A percentile compares a stretch with the other conserved stretches of the same genome.
phyloP scores from a whole-genome alignment of 306 rosid genomes.

The Malus sieversii region DNA sequence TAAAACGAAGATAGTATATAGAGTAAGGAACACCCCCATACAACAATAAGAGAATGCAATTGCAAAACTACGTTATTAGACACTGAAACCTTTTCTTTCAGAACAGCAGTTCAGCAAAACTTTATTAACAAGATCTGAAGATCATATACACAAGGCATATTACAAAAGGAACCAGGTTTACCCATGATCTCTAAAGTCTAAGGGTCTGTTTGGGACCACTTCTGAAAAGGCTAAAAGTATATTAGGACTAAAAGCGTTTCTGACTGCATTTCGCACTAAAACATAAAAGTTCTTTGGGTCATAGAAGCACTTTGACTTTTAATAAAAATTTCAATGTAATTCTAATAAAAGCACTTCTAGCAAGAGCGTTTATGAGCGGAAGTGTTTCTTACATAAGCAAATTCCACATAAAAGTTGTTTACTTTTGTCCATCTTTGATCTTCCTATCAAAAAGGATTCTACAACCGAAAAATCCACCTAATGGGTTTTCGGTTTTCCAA shows the following conservation, averaged over 20 bases:
- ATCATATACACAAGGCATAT: background rate
- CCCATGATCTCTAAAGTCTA: background rate
- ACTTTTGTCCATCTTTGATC: background rate
- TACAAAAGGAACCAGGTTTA: background rate
- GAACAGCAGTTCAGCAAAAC: background rate
- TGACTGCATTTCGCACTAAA: too few species aligned
- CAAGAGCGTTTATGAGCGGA: too few species aligned
- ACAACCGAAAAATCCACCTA: background rate
- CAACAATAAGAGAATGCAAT: background rate
- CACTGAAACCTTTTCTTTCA: background rate
- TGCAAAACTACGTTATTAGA: background rate
- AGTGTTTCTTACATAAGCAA: background rate
- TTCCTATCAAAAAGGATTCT: background rate
- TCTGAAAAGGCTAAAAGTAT: too few species aligned
- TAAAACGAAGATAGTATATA: slow-evolving; percentile 4
- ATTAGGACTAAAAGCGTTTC: too few species aligned
- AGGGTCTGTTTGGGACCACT: too few species aligned
- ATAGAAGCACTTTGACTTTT: background rate
- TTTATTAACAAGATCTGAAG: background rate
- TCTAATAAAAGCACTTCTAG: background rate
- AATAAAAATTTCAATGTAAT: too few species aligned
- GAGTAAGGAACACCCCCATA: background rate
- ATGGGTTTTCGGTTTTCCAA: background rate
- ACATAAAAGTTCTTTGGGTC: background rate
- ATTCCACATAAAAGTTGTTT: background rate